Evolutionary conservation across 2,329 filamentous ascomycete genomes (phyloP), one percentile per base, ranked within the genome.

Genomic region (Grosmannia clavigera): DNA sequence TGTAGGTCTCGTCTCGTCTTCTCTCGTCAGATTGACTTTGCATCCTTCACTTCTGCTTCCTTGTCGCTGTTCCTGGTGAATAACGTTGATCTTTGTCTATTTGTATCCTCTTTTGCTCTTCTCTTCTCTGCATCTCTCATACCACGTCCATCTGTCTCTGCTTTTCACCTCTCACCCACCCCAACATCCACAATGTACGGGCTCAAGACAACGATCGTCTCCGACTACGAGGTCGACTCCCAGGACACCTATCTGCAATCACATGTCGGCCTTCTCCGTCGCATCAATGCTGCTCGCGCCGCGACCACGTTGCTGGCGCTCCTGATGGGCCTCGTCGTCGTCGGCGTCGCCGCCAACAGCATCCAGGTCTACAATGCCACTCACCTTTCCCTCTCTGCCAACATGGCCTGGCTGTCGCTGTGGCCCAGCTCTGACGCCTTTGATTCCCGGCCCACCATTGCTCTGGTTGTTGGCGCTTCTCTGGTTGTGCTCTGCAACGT

Each of bases 301-400:
- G 78, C 72, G 55, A 70, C 82, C 61, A 82, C 77, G 0, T 67
- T 70, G 5, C 67, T 85, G 38, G 76, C 77, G 33, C 71, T 85
- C 22, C 72, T 78, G 22, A 75, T 77, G 58, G 76, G 77, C 60
- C 66, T 84, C 64, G 76, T 74, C 22, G 74, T 82, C 58, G 70
- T 85, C 9, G 81, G 78, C 31, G 74, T 82, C 12, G 76, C 81
- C 3, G 79, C 74, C 64, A 75, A 84, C 67, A 74, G 79, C 6
- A 70, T 85, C 51, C 69, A 74, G 35, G 77, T 81, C 46, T 85
- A 83, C 71, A 74, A 81, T 64, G 70, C 71, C 33, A 85, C 83
- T 2, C 74, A 78, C 60, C 68, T 81, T 19, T 66, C 78, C 14
- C 27, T 33, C 5, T 29, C 0, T 67, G 76, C 54, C 80, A 74